Conservation (phyloP, 169 alveolate genomes). For the Plasmodium yoelii region DNA sequence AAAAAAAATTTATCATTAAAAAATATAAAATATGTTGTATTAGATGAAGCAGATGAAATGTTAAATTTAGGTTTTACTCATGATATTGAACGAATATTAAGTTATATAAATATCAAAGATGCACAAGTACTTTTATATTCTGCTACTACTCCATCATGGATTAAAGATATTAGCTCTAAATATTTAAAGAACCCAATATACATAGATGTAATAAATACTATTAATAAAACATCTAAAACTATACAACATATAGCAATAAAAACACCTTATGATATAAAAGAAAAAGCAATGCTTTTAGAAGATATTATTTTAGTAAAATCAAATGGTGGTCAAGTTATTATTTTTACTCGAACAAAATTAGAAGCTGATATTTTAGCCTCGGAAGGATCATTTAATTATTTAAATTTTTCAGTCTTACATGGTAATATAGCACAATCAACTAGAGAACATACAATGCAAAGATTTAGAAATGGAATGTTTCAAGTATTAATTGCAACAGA, state of each 20-base stretch:
- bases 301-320: constrained; percentile 79
- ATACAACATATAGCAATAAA: constrained; percentile 54
- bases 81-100: constrained; percentile 92
- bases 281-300: constrained; percentile 49
- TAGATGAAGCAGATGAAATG: constrained; percentile 99
- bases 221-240: constrained; percentile 31
- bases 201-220: constrained; percentile 73
- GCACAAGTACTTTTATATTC: constrained; percentile 86
- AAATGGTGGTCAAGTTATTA: constrained; percentile 83
- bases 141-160: constrained; percentile 89
- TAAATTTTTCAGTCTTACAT: constrained; percentile 77
- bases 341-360: constrained; percentile 78
- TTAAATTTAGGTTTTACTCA: constrained; percentile 97
- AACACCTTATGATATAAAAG: constrained; percentile 73
- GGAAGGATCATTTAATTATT: constrained; percentile 67
- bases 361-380: constrained; percentile 74
- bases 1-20: constrained; percentile 92
- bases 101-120: constrained; percentile 76
- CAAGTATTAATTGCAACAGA: constrained; percentile 94
- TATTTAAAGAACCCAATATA: constrained; percentile 82
- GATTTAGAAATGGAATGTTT: constrained; percentile 93
- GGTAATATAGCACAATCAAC: constrained; percentile 77
- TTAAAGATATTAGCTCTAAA: constrained; percentile 84
- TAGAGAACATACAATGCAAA: constrained; percentile 66
- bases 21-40: constrained; percentile 85